Evolutionary conservation across 192 early-diverging fungal species (phyloP).

Genomic region (Podila horticola): DNA sequence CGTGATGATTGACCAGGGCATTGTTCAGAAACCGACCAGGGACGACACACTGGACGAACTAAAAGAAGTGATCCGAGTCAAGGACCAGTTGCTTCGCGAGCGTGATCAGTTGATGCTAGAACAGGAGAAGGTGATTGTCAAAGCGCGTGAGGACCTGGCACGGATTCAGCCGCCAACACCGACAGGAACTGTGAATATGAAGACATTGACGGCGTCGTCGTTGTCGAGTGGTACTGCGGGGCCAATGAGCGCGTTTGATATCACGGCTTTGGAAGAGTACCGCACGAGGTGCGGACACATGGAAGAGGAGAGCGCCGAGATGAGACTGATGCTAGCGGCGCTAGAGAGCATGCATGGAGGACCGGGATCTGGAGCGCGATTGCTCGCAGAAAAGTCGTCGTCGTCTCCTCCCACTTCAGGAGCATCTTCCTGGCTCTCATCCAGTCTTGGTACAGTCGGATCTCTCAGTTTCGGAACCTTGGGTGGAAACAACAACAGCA

Average conservation of each 20-base stretch:
- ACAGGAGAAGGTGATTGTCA: slow-evolving; percentile 13
- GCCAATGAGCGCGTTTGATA: slow-evolving; percentile 22
- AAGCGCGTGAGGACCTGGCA: slow-evolving; percentile 1
- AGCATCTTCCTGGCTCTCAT: slow-evolving; percentile 13
- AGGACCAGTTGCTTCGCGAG: slow-evolving; percentile 32
- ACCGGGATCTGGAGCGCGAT: slow-evolving; percentile 37
- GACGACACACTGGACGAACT: slow-evolving; percentile 26
- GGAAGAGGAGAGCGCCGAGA: slow-evolving; percentile 49
- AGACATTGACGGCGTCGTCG: not conserved
- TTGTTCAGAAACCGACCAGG: slow-evolving; percentile 6
- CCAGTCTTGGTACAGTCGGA: slow-evolving; percentile 6
- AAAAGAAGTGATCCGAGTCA: slow-evolving; percentile 35
- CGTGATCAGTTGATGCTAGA: slow-evolving; percentile 23
- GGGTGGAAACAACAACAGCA: not conserved
- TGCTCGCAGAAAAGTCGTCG: slow-evolving; percentile 18
- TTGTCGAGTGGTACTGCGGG: not conserved
- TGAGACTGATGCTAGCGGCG: slow-evolving; percentile 37
- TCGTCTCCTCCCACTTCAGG: not conserved
- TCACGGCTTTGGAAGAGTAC: slow-evolving; percentile 24
- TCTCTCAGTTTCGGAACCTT: slow-evolving; percentile 20
- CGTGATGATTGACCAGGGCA: not conserved
- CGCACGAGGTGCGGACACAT: slow-evolving; percentile 28
- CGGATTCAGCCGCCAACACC: not conserved
- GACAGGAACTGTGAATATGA: not conserved
- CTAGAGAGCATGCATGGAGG: slow-evolving; percentile 30